These are phyloP conservation scores for Nakazawaea molendinolei DNA, from an alignment of 805 yeast genomes.

Conservation along the genomic window DNA sequence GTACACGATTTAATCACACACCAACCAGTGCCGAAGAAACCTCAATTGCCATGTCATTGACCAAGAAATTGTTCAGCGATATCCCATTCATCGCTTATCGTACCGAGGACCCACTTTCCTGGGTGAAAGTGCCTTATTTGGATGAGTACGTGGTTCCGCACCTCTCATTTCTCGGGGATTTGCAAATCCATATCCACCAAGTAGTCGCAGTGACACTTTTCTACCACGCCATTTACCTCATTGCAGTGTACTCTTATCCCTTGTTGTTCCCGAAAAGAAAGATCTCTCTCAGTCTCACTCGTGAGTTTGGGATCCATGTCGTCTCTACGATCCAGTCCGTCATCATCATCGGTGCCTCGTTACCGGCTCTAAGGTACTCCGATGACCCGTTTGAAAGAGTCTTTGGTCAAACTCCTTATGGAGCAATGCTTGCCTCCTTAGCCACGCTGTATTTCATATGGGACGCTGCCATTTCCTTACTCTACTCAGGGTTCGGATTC, in stretches of 20 bases:
- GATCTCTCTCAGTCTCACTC: slow-evolving; percentile 20
- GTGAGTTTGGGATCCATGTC: slow-evolving; percentile 26
- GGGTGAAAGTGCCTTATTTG: slow-evolving; percentile 20
- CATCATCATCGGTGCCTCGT: slow-evolving; percentile 22
- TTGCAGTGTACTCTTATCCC: slow-evolving; percentile 19
- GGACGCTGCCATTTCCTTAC: slow-evolving; percentile 26
- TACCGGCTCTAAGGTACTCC: slow-evolving; percentile 24
- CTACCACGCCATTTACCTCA: slow-evolving; percentile 23
- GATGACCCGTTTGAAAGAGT: slow-evolving; percentile 23
- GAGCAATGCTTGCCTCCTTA: slow-evolving; percentile 21
- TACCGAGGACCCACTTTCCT: slow-evolving; percentile 21
- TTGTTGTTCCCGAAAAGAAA: slow-evolving; percentile 15
- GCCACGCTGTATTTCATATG: slow-evolving; percentile 30
- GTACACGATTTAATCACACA: too few relatives aligned
- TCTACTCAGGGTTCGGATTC: slow-evolving; percentile 28
- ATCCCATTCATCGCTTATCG: slow-evolving; percentile 4
- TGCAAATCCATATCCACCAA: slow-evolving; percentile 26
- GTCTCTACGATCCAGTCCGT: slow-evolving; percentile 28
- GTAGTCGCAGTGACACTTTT: slow-evolving; percentile 21
- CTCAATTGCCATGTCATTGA: slow-evolving; percentile 3
- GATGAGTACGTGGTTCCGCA: slow-evolving; percentile 17
- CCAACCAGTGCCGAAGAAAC: too few relatives aligned
- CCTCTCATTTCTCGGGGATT: slow-evolving; percentile 8
- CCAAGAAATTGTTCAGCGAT: slow-evolving; percentile 2
- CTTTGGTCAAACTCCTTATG: slow-evolving; percentile 28